Evolutionary conservation across 495 filamentous ascomycete species (phyloP).

Genomic region (Lophium mytilinum): DNA sequence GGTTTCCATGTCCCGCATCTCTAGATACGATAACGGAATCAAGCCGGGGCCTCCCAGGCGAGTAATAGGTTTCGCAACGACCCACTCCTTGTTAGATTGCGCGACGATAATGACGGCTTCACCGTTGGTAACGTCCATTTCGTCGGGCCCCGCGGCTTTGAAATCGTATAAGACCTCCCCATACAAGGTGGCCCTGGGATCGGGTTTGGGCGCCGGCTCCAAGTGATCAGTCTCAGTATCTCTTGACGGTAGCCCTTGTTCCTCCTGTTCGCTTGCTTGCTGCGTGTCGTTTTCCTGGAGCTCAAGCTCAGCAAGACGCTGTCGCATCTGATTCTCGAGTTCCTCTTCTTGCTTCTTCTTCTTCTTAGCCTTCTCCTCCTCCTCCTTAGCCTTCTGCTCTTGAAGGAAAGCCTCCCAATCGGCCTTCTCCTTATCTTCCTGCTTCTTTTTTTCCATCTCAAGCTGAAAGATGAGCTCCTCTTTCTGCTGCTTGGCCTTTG

Average conservation of each 20-base stretch:
- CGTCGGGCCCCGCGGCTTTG: conserved; percentile 85
- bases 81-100: conserved; percentile 99
- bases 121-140: conserved; percentile 87
- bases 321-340: conserved; percentile 25
- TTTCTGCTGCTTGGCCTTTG: conserved; percentile 28
- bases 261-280: too few species aligned
- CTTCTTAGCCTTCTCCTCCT: too few species aligned
- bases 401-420: too few species aligned
- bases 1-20: conserved; percentile 88
- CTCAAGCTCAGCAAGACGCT: conserved; percentile 27
- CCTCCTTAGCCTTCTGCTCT: conserved; percentile 18
- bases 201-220: conserved; percentile 40
- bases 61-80: conserved; percentile 96
- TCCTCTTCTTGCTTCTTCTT: too few species aligned
- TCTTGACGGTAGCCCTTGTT: too few species aligned
- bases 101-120: conserved; percentile 98
- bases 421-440: conserved; percentile 29
- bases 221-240: conserved; percentile 29
- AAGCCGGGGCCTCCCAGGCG: conserved; percentile 86
- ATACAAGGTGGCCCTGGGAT: conserved; percentile 79
- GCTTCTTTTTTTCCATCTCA: conserved; percentile 27
- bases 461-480: conserved; percentile 16
- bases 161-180: conserved; percentile 97
- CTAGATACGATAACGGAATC: conserved; percentile 94
- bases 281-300: conserved; percentile 35